Conservation (phyloP, 805 yeast species). For the Metschnikowia baotianmanensis region DNA sequence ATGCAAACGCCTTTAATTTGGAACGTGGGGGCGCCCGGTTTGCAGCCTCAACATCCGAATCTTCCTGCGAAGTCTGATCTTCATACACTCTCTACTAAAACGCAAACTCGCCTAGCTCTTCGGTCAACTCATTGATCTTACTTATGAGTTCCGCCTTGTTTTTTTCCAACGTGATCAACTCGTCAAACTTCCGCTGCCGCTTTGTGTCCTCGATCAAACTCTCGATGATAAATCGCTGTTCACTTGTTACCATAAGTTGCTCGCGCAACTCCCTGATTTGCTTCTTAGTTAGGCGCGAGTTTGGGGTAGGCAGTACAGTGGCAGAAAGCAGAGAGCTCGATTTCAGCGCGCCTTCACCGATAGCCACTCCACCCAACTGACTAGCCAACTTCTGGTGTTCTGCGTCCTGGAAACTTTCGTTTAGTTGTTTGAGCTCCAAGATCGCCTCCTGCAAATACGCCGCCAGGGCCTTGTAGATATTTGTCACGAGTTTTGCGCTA, state of each 20-base stretch:
- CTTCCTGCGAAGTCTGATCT: too few relatives aligned
- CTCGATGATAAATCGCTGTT: constrained; percentile 72
- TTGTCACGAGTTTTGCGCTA: constrained; percentile 33
- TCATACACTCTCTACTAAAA: too few relatives aligned
- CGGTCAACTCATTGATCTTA: constrained; percentile 47
- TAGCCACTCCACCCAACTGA: constrained; percentile 3
- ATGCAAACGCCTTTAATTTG: too few relatives aligned
- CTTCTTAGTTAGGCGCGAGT: constrained; percentile 41
- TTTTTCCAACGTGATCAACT: constrained; percentile 54
- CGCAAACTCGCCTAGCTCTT: constrained; percentile 53
- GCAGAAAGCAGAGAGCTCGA: constrained; percentile 5
- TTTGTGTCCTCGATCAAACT: constrained; percentile 62
- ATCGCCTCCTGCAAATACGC: constrained; percentile 66
- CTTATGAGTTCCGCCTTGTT: constrained; percentile 56
- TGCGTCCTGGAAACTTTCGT: constrained; percentile 39
- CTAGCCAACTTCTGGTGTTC: constrained; percentile 23
- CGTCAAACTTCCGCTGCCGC: constrained; percentile 73
- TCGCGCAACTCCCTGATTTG: constrained; percentile 63
- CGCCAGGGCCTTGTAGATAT: constrained; percentile 57
- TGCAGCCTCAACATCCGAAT: too few relatives aligned
- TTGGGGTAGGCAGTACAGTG: constrained; percentile 5
- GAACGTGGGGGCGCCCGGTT: background rate
- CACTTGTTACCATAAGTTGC: constrained; percentile 81
- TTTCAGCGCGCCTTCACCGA: background rate
- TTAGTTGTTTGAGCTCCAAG: constrained; percentile 60